A percentile compares a stretch with the other conserved stretches of the same genome.
Evolutionary conservation across 345 rosid genomes (phyloP).

Genomic region (Rhizophora apiculata): DNA sequence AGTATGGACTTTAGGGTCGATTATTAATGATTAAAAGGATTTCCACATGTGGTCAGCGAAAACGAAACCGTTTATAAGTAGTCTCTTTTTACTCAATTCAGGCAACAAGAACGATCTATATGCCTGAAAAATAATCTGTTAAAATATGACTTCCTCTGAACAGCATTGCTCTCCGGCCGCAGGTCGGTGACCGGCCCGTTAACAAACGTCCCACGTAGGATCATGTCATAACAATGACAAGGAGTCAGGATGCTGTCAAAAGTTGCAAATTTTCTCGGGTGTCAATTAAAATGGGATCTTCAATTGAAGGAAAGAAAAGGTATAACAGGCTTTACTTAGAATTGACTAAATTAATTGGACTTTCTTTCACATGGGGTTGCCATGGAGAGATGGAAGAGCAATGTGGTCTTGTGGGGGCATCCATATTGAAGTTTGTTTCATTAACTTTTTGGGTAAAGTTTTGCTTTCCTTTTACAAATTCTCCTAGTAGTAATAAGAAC

Average conservation of each 20-base stretch:
- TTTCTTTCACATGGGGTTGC: conserved; percentile 45
- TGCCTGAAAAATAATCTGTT: conserved; percentile 20
- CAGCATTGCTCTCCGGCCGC: conserved; percentile 13
- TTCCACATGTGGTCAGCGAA: no score
- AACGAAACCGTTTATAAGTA: no score
- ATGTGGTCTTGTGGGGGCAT: conserved; percentile 7
- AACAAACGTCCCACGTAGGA: conserved; percentile 25
- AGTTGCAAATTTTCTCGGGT: conserved; percentile 16
- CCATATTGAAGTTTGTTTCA: conserved; percentile 8
- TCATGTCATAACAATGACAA: conserved; percentile 19
- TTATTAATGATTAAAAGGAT: no score
- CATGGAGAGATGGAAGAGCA: conserved; percentile 51
- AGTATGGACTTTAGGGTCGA: no score
- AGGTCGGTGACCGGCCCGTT: conserved; percentile 9
- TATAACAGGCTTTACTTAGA: conserved; percentile 19
- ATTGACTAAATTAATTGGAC: conserved; percentile 37
- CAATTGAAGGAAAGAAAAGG: conserved; percentile 3
- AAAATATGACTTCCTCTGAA: conserved; percentile 36
- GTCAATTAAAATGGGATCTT: conserved; percentile 19
- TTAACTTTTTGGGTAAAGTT: background rate
- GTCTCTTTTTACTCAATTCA: no score
- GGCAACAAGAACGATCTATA: no score
- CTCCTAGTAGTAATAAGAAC: no score
- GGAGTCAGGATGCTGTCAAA: conserved; percentile 28
- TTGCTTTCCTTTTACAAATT: no score